A percentile compares a stretch with the other conserved stretches of the same genome.
phyloP scores from a whole-genome alignment of 768 basidiomycete genomes.

The Leccinum sublutescens region DNA sequence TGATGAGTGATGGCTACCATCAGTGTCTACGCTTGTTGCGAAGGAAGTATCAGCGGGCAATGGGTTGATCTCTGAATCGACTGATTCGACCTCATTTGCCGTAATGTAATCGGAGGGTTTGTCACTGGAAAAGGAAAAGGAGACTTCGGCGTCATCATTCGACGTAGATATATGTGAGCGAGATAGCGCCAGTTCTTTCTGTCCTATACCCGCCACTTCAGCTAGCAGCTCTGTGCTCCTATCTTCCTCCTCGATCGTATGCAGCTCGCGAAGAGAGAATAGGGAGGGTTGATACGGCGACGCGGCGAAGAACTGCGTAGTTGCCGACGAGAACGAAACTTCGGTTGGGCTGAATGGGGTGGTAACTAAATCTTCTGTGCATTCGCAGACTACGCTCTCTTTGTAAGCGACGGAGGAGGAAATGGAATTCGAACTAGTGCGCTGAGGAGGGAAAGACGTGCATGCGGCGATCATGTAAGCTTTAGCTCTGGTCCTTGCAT shows the following conservation, averaged over 20 bases:
- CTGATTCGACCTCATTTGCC: not conserved
- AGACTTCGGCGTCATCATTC: slow-evolving; percentile 1
- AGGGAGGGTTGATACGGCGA: not conserved
- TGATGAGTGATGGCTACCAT: not conserved
- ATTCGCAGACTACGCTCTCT: not conserved
- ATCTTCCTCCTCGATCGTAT: slow-evolving; percentile 8
- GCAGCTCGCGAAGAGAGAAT: not conserved
- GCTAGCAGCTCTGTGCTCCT: not conserved
- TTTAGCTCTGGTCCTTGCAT: not conserved
- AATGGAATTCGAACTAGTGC: not conserved
- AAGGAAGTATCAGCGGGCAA: slow-evolving; percentile 14
- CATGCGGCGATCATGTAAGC: not conserved
- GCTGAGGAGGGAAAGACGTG: not conserved
- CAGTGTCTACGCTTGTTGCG: slow-evolving; percentile 19
- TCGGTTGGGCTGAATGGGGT: not conserved
- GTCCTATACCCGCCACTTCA: not conserved
- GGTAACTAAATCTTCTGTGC: not conserved
- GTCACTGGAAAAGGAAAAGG: slow-evolving; percentile 8
- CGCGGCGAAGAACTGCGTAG: not conserved
- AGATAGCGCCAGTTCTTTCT: not conserved
- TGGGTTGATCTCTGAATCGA: not conserved
- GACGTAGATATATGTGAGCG: not conserved
- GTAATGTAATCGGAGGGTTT: slow-evolving; percentile 3
- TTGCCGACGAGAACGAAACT: not conserved
- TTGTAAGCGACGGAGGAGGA: not conserved